phyloP scores from a whole-genome alignment of 805 yeast genomes.

The Tetrapisispora phaffii region DNA sequence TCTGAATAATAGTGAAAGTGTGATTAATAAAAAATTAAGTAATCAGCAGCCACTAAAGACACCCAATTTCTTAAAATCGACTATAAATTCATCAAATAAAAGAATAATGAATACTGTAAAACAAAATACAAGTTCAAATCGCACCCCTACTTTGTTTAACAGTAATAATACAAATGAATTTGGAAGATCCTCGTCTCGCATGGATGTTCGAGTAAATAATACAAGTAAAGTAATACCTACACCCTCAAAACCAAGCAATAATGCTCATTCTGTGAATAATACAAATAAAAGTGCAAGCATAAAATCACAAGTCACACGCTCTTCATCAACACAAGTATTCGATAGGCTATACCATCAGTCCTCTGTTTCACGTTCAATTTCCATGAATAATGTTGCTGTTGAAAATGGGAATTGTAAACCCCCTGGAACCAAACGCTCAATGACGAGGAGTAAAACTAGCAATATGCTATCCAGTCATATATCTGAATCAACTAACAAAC shows the following conservation, averaged over 20 bases:
- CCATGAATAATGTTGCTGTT: conserved; percentile 11
- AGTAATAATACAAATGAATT: background rate
- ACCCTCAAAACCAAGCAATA: background rate
- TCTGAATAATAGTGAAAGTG: conserved; percentile 5
- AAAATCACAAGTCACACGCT: background rate
- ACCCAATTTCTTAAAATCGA: conserved; percentile 20
- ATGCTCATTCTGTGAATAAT: background rate
- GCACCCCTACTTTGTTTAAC: background rate
- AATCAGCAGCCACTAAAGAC: conserved; percentile 14
- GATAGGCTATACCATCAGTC: conserved; percentile 18
- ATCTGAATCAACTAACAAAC: conserved; percentile 4
- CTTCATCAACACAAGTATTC: conserved; percentile 14
- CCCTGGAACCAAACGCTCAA: conserved; percentile 1
- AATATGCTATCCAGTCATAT: conserved; percentile 5
- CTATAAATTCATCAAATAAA: conserved; percentile 19
- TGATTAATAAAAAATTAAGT: conserved; percentile 15
- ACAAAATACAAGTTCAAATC: background rate
- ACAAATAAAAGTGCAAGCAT: background rate
- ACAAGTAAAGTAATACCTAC: background rate
- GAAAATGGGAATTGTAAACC: background rate
- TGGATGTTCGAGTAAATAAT: background rate
- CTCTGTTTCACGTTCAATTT: conserved; percentile 15
- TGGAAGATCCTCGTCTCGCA: background rate
- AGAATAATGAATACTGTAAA: background rate
- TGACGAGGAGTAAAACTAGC: conserved; percentile 13